Evolutionary conservation across 2,329 filamentous ascomycete genomes (phyloP).

Genomic region (Calonectria leucothoes): DNA sequence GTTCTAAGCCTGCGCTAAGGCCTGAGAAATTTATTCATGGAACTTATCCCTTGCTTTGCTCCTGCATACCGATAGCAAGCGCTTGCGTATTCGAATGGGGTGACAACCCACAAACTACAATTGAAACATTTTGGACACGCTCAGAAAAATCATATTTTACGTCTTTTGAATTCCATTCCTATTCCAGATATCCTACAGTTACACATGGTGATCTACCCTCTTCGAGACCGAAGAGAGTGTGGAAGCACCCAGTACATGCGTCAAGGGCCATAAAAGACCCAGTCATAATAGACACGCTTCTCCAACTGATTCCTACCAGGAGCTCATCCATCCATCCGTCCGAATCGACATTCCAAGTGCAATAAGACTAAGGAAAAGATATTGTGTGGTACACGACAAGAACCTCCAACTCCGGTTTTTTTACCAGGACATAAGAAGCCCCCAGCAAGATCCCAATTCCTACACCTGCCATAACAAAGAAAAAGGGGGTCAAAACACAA

Average conservation of each 20-base stretch:
- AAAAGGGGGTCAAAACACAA: conserved; percentile 34
- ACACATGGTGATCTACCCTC: conserved; percentile 17
- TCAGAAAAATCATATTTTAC: conserved; percentile 3
- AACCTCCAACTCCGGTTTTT: conserved; percentile 42
- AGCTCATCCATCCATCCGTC: conserved; percentile 31
- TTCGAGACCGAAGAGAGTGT: conserved; percentile 11
- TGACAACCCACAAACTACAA: not conserved
- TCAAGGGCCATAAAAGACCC: conserved; percentile 23
- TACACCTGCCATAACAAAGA: conserved; percentile 38
- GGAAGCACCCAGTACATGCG: conserved; percentile 16
- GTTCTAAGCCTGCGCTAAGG: not conserved
- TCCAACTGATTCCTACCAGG: conserved; percentile 16
- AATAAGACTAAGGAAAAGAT: conserved; percentile 37
- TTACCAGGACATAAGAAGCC: conserved; percentile 38
- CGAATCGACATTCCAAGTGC: conserved; percentile 34
- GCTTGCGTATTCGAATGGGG: not conserved
- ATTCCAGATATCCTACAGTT: conserved; percentile 18
- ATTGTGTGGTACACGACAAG: conserved; percentile 28
- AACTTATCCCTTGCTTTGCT: not conserved
- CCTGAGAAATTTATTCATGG: not conserved
- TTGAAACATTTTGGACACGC: conserved; percentile 9
- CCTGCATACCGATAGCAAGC: not conserved
- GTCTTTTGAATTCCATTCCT: conserved; percentile 23
- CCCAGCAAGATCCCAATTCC: conserved; percentile 35
- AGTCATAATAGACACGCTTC: conserved; percentile 28